Evolutionary conservation across 164 flowering plant genomes (phyloP).

Genomic region (Malania oleifera): DNA sequence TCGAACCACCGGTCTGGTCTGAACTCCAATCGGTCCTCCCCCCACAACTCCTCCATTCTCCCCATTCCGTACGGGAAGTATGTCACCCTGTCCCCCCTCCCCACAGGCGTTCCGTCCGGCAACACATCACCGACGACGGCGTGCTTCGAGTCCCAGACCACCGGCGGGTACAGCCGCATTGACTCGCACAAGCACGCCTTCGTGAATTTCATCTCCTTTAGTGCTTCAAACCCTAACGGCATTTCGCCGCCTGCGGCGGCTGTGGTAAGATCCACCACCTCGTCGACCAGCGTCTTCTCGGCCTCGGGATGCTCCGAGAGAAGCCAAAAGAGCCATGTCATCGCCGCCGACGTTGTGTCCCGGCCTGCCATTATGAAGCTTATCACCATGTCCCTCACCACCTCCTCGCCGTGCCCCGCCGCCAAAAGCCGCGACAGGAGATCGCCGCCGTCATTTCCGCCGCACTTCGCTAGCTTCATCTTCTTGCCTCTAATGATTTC

Average conservation of each 20-base stretch:
- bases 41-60: constrained; percentile 73
- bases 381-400: constrained; percentile 65
- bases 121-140: constrained; percentile 37
- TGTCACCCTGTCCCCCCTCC: constrained; percentile 54
- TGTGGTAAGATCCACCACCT: constrained; percentile 21
- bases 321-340: constrained; percentile 87
- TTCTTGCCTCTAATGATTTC: constrained; percentile 40
- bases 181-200: constrained; percentile 75
- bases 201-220: constrained; percentile 53
- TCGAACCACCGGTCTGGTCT: constrained; percentile 71
- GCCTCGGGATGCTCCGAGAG: constrained; percentile 23
- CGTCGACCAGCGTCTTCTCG: constrained; percentile 27
- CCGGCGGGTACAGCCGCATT: constrained; percentile 78
- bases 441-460: constrained; percentile 21
- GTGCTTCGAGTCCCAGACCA: constrained; percentile 81
- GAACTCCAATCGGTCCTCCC: constrained; percentile 50
- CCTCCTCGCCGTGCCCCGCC: constrained; percentile 46
- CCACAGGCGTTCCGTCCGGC: constrained; percentile 60
- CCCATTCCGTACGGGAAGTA: constrained; percentile 85
- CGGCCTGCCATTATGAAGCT: constrained; percentile 89
- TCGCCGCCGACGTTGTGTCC: constrained; percentile 81
- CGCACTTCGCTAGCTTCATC: constrained; percentile 7
- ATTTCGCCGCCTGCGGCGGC: not conserved
- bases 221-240: constrained; percentile 22
- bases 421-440: constrained; percentile 47